These are phyloP conservation scores for Echinosophora koreensis DNA, from an alignment of 306 rosid species.

Conservation along the genomic window DNA sequence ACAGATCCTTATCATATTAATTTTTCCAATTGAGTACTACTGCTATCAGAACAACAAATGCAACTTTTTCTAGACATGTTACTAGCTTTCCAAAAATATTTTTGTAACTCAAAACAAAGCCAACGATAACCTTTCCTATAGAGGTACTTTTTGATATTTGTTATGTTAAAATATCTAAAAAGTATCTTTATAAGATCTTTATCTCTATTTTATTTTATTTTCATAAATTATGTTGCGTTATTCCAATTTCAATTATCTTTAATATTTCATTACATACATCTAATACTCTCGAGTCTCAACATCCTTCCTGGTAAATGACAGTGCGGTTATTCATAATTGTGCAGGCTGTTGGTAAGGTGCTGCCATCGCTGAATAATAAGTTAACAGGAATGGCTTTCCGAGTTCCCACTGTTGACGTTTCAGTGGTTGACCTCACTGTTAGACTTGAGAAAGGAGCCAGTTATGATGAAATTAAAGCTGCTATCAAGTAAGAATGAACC, in stretches of 20 bases:
- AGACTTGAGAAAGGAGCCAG: conserved; percentile 75
- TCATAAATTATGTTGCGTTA: background rate
- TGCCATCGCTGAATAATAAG: conserved; percentile 84
- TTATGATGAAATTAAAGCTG: conserved; percentile 82
- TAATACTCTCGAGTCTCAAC: background rate
- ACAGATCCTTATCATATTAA: background rate
- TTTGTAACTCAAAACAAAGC: background rate
- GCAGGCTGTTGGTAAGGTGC: conserved; percentile 95
- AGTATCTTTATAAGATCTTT: no score
- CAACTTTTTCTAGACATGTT: background rate
- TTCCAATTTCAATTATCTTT: background rate
- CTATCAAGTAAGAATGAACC: conserved; percentile 65
- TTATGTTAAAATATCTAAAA: no score
- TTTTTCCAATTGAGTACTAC: background rate
- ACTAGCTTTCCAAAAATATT: background rate
- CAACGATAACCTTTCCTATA: background rate
- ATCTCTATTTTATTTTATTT: background rate
- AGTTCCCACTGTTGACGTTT: conserved; percentile 92
- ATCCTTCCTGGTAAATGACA: conserved; percentile 4
- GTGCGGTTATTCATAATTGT: background rate
- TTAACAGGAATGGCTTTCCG: conserved; percentile 95
- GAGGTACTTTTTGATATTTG: background rate
- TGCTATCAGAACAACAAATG: background rate
- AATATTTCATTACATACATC: background rate
- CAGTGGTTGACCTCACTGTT: conserved; percentile 95